These are phyloP conservation scores for Xylaria sp. DNA, from an alignment of 2,329 filamentous ascomycete species.

Conservation along the genomic window DNA sequence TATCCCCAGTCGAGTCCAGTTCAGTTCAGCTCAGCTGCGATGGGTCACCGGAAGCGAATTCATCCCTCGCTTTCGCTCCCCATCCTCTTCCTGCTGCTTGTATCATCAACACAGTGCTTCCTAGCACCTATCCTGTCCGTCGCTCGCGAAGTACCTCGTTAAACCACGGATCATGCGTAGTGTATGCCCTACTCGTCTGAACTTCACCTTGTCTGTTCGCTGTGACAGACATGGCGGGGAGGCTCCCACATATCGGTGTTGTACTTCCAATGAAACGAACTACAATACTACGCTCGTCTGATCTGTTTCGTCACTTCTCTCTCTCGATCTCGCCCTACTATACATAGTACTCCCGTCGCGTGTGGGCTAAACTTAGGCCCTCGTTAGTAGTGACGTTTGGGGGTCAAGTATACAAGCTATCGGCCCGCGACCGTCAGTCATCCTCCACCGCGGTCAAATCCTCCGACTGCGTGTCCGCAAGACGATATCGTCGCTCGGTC, in stretches of 20 bases:
- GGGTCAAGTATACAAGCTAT: conserved; percentile 38
- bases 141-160: conserved; percentile 12
- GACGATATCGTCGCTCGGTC: conserved; percentile 22
- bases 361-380: conserved; percentile 14
- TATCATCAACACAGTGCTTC: conserved; percentile 12
- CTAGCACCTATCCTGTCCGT: conserved; percentile 5
- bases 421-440: conserved; percentile 39
- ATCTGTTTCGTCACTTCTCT: conserved; percentile 8
- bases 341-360: conserved; percentile 8
- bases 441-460: conserved; percentile 30
- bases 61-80: conserved; percentile 19
- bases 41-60: neutral
- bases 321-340: neutral
- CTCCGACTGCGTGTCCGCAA: conserved; percentile 31
- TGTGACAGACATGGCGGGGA: neutral
- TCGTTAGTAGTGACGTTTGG: conserved; percentile 25
- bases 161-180: conserved; percentile 17
- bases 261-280: conserved; percentile 16
- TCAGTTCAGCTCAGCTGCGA: conserved; percentile 6
- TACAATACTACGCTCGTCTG: conserved; percentile 2
- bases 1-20: no score
- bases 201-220: conserved; percentile 16
- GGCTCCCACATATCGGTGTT: conserved; percentile 6
- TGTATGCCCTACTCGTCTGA: neutral
- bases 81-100: conserved; percentile 1